Base-by-base conservation (phyloP, 306 rosid species). In the Quercus wislizeni region DNA sequence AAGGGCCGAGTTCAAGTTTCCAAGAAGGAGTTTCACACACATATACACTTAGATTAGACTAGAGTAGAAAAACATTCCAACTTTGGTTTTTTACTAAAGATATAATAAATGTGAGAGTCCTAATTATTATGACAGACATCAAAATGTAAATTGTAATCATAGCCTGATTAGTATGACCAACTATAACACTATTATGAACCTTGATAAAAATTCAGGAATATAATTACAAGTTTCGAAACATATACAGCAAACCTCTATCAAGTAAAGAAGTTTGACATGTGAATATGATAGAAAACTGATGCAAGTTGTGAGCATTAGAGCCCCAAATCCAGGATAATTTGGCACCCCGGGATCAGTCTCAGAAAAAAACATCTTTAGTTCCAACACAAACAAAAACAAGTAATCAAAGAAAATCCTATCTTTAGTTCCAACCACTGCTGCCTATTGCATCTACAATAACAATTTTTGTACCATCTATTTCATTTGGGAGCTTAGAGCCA, bases 341-440 rank as follows among this genome's bases (percentile, higher is more conserved):
- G 98, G 99, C 52, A 95, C 99, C 21, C 97, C 96, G 0, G 98
- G 98, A 56, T 95, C 98, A 69, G 91, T 93, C 99, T 95, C 81
- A 35, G 74, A 78, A 74, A 81, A 76, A 43, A 81, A 70, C 67
- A 69, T 15, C 35, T 75, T 67, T 30, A 76, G 74, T 75, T 74
- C 62, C 73, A 72, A n/a, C 28, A 27, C 55, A 70, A 75, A 65
- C 52, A 75, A 73, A 74, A 64, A 31, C 55, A 28, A 18, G 79
- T 27, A 55, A 74, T 33, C 49, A 21, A 51, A 81, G 63, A 57
- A 49, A 69, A 27, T 84, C 52, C 21, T 23, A 74, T 17, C 96
- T 95, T 95, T 85, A 95, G 88, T 85, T 92, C 87, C 80, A 95
- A 65, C 98, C 98, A 74, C 89, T 95, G 55, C 98, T 92, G 75